Conservation (phyloP, 257 asterid species). For the Solanum neorickii region DNA sequence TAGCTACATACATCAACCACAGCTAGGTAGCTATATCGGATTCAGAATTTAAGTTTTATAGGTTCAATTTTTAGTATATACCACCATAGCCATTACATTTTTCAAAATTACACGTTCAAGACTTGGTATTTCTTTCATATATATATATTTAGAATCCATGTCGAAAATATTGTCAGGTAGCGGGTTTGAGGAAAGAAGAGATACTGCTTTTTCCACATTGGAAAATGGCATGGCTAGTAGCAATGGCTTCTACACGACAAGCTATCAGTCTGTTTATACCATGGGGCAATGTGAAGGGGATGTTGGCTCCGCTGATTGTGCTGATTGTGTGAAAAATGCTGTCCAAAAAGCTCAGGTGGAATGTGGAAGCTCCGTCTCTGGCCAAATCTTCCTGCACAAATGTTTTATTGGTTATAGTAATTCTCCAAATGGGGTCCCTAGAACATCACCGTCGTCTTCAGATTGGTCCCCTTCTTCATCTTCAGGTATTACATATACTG, state of each 20-base stretch:
- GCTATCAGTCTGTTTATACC: slow-evolving; percentile 48
- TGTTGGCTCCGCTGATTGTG: slow-evolving; percentile 77
- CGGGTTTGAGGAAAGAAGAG: slow-evolving; percentile 79
- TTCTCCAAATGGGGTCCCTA: slow-evolving; percentile 56
- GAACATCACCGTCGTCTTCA: slow-evolving; percentile 46
- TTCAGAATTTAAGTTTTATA: not conserved
- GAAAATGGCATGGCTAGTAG: slow-evolving; percentile 55
- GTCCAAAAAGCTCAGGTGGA: slow-evolving; percentile 96
- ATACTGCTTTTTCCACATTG: slow-evolving; percentile 55
- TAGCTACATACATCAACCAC: not conserved
- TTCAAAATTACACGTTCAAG: not conserved
- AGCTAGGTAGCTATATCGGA: not conserved
- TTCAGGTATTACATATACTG: slow-evolving; percentile 33
- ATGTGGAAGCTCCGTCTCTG: slow-evolving; percentile 87
- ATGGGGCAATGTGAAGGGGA: slow-evolving; percentile 96
- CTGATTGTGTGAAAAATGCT: slow-evolving; percentile 72
- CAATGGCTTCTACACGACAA: slow-evolving; percentile 54
- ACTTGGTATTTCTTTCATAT: not conserved
- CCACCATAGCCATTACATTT: not conserved
- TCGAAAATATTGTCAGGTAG: slow-evolving; percentile 22
- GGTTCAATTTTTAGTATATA: not conserved
- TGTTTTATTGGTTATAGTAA: slow-evolving; percentile 65
- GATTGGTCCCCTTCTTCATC: not conserved
- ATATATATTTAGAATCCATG: not conserved
- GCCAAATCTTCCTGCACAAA: slow-evolving; percentile 74